Base-by-base conservation (phyloP, 768 basidiomycete species). In the Russula olivacea region DNA sequence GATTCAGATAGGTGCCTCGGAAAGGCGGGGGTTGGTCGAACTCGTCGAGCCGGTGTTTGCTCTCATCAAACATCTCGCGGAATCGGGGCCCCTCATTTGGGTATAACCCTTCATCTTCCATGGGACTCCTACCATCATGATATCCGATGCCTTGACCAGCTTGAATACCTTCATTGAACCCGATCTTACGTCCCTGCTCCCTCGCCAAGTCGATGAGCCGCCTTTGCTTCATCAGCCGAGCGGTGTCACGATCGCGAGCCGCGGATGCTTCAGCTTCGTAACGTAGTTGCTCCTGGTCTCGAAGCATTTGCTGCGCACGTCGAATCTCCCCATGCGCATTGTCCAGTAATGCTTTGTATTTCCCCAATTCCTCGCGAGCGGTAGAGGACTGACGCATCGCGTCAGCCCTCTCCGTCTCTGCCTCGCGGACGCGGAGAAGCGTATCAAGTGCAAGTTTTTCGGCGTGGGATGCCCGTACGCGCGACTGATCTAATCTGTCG, bases 401-500 rank as follows among this genome's bases (percentile, higher is more conserved):
- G 14, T 70, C 69, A 8, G 74, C 64, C 45, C 78, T 75, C 38
- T 73, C 75, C 14, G 78, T 77, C 30, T 76, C 78, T 11, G 75
- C 76, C 45, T 72, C 69, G 52, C 75, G 76, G 59, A 81, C 71
- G 28, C 76, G 74, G 57, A 73, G 71, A 25, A 78, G 78, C 64
- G 80, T 74, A 51, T 80, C 80, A 49, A 79, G 71, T n/a, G 79
- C 79, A 43, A 79, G 76, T 45, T 72, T 73, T 64, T 81, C 79
- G n/a, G 80, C 77, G 28, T 75, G 72, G 32, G 74, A 74, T 25
- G 78, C 79, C 58, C 79, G 79, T 32, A 68, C 67, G 2, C 79
- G 74, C 63, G 80, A 80, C 14, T 68, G 62, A 57, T 80, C 77
- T 48, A 80, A 71, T 48, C 69, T 68, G 10, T 75, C 72, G 7